Base-by-base conservation (phyloP, 1,139 yeast genomes). In the Suhomyces yuchorum region DNA sequence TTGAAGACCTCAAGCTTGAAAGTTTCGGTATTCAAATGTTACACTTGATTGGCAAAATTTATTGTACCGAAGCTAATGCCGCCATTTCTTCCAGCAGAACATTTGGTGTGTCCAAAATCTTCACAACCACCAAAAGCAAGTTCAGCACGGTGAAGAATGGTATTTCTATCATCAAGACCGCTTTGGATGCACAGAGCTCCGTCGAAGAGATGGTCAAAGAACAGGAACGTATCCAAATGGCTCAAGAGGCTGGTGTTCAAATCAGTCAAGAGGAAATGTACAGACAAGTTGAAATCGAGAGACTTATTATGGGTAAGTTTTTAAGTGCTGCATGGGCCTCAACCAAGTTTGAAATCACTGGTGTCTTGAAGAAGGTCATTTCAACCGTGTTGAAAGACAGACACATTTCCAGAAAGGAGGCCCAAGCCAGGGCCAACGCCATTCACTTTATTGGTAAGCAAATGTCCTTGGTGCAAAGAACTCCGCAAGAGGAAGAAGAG, bases 311-410 rank as follows among this genome's bases (percentile, higher is more conserved):
- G 3, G 93, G 95, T 23, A 86, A 87, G 63, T 75, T 87, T 45
- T 73, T 87, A 48, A 87, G 86, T 15, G 84, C 89, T 8, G 90
- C 88, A 19, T 87, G 96, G 96, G 87, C 86, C 1, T 77, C 87
- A 37, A 82, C 90, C 14, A 85, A 84, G 58, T 86, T 81, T 60
- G 96, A 87, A 65, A 82, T 86, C 41, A 83, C 85, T 41, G 80
- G 84, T 23, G 80, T 85, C 6, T 68, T 87, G 55, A 81, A 82
- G 56, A 84, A 81, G 54, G 92, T 86, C 9, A 83, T 89, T 59
- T 79, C 81, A 49, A 72, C 67, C 51, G 69, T 87, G 1, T 69
- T 87, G 51, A 73, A 75, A 49, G 91, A 86, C 56, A 85, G 82
- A 60, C 49, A 65, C 0, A 69, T 83, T 9, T 59, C 77, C 3